Evolutionary conservation across 164 flowering plant genomes (phyloP).

Genomic region (Vitis labrusca): DNA sequence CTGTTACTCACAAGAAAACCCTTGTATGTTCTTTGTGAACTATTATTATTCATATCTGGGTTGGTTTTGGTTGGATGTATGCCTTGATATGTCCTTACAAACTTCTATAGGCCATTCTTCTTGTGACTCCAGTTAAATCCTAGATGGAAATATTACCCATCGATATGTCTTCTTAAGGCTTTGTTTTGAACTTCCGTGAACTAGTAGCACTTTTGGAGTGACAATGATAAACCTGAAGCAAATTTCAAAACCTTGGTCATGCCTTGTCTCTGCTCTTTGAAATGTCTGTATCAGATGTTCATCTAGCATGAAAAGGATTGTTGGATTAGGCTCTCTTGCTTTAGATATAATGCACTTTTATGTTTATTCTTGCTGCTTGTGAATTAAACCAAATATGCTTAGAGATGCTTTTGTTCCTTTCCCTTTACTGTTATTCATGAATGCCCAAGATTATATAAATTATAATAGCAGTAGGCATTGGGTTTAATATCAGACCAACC

Average conservation of each 20-base stretch:
- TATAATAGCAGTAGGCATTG: no score
- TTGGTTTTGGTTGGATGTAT: not conserved
- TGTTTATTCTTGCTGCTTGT: not conserved
- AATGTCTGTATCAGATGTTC: no score
- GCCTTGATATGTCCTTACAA: not conserved
- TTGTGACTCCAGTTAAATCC: no score
- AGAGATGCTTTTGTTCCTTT: not conserved
- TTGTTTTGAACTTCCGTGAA: not conserved
- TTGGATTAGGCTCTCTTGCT: no score
- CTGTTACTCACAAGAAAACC: constrained; percentile 94
- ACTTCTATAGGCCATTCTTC: not conserved
- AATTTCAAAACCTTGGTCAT: no score
- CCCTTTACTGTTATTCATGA: not conserved
- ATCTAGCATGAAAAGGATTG: no score
- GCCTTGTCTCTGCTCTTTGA: no score
- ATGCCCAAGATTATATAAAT: not conserved
- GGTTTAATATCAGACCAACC: no score
- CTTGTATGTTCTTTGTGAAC: constrained; percentile 49
- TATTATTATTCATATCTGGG: not conserved
- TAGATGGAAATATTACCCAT: no score
- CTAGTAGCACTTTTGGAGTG: not conserved
- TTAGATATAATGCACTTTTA: no score
- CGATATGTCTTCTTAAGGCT: not conserved
- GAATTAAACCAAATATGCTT: not conserved
- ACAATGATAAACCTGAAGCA: no score